Base-by-base conservation (phyloP, 208 protist genomes). In the Acanthamoeba castellanii region DNA sequence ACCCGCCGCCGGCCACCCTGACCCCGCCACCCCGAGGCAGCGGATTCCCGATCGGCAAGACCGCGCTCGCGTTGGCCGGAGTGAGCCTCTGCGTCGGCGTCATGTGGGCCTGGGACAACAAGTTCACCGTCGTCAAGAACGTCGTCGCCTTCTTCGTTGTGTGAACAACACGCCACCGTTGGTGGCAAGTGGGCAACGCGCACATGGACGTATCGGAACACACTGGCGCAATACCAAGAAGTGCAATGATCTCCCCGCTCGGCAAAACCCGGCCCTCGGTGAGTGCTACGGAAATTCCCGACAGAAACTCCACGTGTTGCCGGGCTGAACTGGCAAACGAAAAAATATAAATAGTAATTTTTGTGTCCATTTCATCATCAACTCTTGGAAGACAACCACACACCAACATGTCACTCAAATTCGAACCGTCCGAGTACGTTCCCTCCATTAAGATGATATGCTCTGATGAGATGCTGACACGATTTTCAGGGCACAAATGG, bases 21-120 rank as follows among this genome's bases (percentile, higher is more conserved):
- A 81, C 72, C 3, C 72, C 72, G 25, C 27, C 61, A 45, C 72
- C 16, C n/a, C 30, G 72, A 81, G 34, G 34, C 66, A 74, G n/a
- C 37, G 37, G 72, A 1, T 47, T 81, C 18, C 72, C 72, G 34
- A 81, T 81, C 37, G 72, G 72, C 30, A 81, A 81, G 72, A 81
- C 72, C 34, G 72, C 22, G 0, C 72, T 81, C 22, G 30, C 13
- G 34, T 2, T 81, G 37, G 72, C 72, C 9, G 72, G 9, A 34
- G n/a, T 81, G 30, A 30, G 72, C 37, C 34, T 47, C 18, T 25
- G 72, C 9, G 72, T 4, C 1, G 72, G 34, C 37, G 11, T 47
- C 72, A 30, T 81, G 11, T 81, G 72, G 72, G 72, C 72, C 72
- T 81, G 72, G 72, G 37, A 81, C 37, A 20, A 81, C 72, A 81